Conservation (phyloP, 805 yeast genomes). For the Komagataella ulmi region DNA sequence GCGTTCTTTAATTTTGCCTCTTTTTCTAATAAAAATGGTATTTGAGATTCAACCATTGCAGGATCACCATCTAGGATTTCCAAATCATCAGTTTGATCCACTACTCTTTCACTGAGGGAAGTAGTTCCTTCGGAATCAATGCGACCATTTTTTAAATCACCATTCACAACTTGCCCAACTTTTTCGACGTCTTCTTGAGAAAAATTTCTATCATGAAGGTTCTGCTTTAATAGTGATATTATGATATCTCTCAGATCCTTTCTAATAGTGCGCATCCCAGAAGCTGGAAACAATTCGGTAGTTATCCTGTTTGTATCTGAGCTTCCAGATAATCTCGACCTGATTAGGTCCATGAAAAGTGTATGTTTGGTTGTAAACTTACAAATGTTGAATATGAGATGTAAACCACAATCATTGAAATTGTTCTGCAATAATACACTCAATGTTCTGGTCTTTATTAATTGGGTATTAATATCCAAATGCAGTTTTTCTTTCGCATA, state of each 20-base stretch:
- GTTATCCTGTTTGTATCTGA: not conserved
- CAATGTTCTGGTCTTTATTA: slow-evolving; percentile 20
- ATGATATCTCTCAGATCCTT: not conserved
- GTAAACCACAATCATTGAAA: slow-evolving; percentile 91
- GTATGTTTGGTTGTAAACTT: slow-evolving; percentile 39
- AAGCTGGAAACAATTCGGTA: not conserved
- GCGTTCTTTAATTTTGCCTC: not conserved
- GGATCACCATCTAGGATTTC: not conserved
- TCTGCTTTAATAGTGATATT: not conserved
- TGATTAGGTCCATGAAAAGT: slow-evolving; percentile 38
- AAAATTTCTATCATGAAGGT: not conserved
- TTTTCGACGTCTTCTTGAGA: not conserved
- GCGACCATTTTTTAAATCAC: not conserved
- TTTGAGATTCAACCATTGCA: not conserved
- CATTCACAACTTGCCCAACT: not conserved
- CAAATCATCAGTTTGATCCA: not conserved
- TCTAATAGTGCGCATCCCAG: not conserved
- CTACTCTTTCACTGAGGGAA: not conserved
- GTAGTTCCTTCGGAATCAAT: not conserved
- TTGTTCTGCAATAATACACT: slow-evolving; percentile 76
- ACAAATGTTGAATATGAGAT: slow-evolving; percentile 62
- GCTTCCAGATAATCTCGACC: not conserved
- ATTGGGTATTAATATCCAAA: slow-evolving; percentile 28
- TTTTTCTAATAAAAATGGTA: not conserved
- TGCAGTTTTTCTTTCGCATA: slow-evolving; percentile 58